Evolutionary conservation across 2,329 filamentous ascomycete species (phyloP).

Genomic region (Lachnellula hyalina): DNA sequence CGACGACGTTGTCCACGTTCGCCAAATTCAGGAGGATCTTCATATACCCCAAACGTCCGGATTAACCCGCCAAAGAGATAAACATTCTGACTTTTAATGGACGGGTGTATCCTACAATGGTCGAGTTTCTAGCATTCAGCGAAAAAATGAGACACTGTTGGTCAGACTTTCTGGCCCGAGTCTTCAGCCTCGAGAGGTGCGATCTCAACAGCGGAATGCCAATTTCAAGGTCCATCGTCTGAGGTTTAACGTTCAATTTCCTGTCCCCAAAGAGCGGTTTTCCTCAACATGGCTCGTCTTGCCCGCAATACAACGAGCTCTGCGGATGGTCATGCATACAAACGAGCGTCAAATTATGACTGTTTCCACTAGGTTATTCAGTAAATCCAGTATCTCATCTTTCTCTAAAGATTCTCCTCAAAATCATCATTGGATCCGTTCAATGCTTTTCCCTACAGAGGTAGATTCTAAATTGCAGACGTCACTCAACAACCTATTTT

Average conservation of each 20-base stretch:
- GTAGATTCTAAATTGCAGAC: constrained; percentile 8
- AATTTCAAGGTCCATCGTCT: neutral
- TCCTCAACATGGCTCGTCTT: constrained; percentile 11
- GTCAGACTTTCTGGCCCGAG: neutral
- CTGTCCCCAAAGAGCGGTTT: constrained; percentile 9
- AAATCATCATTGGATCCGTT: constrained; percentile 8
- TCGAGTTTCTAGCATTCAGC: constrained; percentile 9
- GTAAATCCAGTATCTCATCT: neutral
- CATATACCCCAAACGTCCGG: neutral
- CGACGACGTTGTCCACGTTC: constrained; percentile 17
- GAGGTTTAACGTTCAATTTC: constrained; percentile 17
- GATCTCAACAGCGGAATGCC: neutral
- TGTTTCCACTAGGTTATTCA: neutral
- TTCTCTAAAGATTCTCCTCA: neutral
- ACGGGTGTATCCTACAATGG: constrained; percentile 11
- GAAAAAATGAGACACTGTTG: constrained; percentile 7
- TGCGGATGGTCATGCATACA: neutral
- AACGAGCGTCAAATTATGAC: neutral
- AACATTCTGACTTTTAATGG: constrained; percentile 5
- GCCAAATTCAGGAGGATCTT: constrained; percentile 11
- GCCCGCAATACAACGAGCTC: constrained; percentile 10
- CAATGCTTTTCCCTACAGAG: constrained; percentile 14
- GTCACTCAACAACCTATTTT: constrained; percentile 9
- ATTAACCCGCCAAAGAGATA: neutral
- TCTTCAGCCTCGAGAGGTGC: neutral